Conservation (phyloP, 2,329 filamentous ascomycete species). For the Cadophora sp. region DNA sequence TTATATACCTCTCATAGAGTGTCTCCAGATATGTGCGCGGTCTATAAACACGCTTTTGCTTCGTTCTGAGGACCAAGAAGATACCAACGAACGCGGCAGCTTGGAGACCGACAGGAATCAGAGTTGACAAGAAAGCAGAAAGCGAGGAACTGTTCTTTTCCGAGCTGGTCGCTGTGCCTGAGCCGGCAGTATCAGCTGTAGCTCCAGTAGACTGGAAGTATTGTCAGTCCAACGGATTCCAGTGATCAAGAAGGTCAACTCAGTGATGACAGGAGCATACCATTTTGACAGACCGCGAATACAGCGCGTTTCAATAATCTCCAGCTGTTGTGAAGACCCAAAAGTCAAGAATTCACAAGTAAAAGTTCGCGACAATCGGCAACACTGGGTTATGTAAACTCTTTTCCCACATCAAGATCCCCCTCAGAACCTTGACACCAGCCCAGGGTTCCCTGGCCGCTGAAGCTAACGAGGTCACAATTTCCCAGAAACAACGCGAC, state of each 20-base stretch:
- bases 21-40: conserved; percentile 60
- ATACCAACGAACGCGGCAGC: conserved; percentile 49
- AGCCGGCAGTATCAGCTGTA: not conserved
- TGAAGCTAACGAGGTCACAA: conserved; percentile 13
- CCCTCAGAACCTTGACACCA: not conserved
- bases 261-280: not conserved
- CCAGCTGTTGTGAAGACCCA: not conserved
- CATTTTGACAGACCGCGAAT: conserved; percentile 1
- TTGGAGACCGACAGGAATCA: conserved; percentile 54
- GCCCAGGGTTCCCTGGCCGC: not conserved
- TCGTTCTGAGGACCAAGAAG: conserved; percentile 57
- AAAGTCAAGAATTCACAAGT: not conserved
- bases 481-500: conserved; percentile 23
- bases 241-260: not conserved
- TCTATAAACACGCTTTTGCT: conserved; percentile 56
- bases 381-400: not conserved
- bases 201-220: conserved; percentile 2
- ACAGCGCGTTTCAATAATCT: not conserved
- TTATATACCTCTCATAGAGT: conserved; percentile 50
- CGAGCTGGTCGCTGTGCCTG: conserved; percentile 18
- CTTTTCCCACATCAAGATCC: not conserved
- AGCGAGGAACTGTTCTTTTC: conserved; percentile 25
- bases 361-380: not conserved
- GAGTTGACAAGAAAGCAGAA: conserved; percentile 54
- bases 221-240: conserved; percentile 2